phyloP scores from a whole-genome alignment of 495 filamentous ascomycete species.

The Neurospora sp. region DNA sequence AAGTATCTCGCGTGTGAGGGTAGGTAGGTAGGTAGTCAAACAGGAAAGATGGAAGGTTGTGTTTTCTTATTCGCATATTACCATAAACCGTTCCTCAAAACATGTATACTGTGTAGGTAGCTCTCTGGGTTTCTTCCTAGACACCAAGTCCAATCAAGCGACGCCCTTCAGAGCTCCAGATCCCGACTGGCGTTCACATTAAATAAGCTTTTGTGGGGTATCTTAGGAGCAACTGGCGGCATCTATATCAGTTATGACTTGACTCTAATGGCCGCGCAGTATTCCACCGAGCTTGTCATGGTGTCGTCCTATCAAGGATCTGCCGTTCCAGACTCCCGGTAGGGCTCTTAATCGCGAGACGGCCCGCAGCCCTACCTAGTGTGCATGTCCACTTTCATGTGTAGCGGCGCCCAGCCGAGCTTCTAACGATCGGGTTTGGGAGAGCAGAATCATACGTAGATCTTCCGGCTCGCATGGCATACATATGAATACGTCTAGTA shows the following conservation, averaged over 20 bases:
- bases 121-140: neutral
- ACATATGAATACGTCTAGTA: neutral
- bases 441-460: neutral
- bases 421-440: neutral
- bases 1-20: neutral
- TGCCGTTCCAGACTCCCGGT: neutral
- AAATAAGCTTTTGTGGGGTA: neutral
- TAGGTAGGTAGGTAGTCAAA: neutral
- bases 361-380: neutral
- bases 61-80: neutral
- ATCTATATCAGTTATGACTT: neutral
- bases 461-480: neutral
- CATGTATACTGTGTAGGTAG: neutral
- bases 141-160: neutral
- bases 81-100: neutral
- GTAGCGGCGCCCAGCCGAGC: neutral
- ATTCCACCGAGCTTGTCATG: neutral
- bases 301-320: neutral
- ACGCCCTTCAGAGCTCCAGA: neutral
- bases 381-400: neutral
- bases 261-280: neutral
- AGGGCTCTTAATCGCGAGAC: neutral
- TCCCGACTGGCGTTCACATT: neutral
- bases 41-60: neutral
- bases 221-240: neutral